phyloP scores from a whole-genome alignment of 768 basidiomycete genomes.

The Boletus rubroflammeus region DNA sequence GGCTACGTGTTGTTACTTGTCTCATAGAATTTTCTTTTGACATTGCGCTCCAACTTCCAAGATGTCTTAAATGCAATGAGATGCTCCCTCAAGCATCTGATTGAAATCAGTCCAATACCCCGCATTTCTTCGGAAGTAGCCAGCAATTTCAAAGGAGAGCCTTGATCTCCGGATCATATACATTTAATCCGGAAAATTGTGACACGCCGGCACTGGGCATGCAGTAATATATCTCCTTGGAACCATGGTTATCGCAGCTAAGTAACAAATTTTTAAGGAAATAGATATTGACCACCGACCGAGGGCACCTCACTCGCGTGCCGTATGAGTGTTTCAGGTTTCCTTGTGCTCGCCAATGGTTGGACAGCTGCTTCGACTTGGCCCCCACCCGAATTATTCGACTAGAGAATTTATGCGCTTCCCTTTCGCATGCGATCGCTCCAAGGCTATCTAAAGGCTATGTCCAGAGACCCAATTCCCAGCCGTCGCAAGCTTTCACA shows the following conservation, averaged over 20 bases:
- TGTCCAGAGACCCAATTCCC: slow-evolving; percentile 1
- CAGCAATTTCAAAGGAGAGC: neutral
- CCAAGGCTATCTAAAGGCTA: slow-evolving; percentile 12
- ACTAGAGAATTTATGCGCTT: neutral
- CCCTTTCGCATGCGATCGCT: slow-evolving; percentile 9
- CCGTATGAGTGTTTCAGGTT: neutral
- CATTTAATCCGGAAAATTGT: neutral
- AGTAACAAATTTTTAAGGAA: neutral
- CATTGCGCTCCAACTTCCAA: neutral
- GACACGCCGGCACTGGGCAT: neutral
- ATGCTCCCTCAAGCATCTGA: neutral
- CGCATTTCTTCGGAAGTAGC: neutral
- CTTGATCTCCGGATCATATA: neutral
- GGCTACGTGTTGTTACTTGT: neutral
- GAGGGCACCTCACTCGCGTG: neutral
- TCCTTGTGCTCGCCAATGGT: neutral
- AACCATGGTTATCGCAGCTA: neutral
- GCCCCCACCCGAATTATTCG: slow-evolving; percentile 2
- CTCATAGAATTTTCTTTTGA: neutral
- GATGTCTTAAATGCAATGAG: neutral
- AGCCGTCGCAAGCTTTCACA: neutral
- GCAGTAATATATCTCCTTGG: neutral
- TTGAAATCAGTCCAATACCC: neutral
- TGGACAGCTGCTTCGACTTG: neutral
- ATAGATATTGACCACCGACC: neutral